These are phyloP conservation scores for Alternaria brassicae DNA, from an alignment of 2,329 filamentous ascomycete species.

Conservation along the genomic window DNA sequence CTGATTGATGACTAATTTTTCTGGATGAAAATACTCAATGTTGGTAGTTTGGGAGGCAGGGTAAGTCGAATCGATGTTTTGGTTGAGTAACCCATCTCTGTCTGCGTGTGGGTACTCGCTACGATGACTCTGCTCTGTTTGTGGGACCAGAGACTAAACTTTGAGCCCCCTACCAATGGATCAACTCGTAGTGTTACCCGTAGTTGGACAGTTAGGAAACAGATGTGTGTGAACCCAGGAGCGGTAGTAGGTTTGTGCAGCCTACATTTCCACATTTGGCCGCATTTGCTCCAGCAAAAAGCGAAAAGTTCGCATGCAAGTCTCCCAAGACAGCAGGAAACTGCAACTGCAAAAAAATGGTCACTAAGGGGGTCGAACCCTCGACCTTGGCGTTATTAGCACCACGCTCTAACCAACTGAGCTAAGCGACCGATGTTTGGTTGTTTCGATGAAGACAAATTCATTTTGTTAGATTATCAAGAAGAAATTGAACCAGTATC, in stretches of 20 bases:
- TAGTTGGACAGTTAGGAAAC: not conserved
- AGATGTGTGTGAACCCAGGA: not conserved
- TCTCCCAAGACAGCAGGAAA: not conserved
- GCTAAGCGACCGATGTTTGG: slow-evolving; percentile 21
- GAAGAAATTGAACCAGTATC: not conserved
- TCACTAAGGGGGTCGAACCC: slow-evolving; percentile 25
- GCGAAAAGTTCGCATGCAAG: not conserved
- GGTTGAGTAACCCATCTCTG: not conserved
- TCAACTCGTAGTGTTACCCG: not conserved
- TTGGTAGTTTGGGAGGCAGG: accelerated
- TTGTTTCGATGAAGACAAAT: slow-evolving; percentile 3
- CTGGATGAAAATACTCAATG: not conserved
- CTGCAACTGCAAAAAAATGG: slow-evolving; percentile 15
- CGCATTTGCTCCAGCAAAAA: not conserved
- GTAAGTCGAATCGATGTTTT: not conserved
- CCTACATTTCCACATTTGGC: not conserved
- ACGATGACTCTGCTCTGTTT: not conserved
- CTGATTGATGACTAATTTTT: not conserved
- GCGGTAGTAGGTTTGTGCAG: too few species aligned
- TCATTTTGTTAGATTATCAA: accelerated
- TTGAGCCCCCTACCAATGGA: not conserved
- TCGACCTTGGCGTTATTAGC: slow-evolving; percentile 28
- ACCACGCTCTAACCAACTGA: slow-evolving; percentile 26
- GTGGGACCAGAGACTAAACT: not conserved
- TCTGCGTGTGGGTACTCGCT: not conserved